phyloP scores from a whole-genome alignment of 2,329 filamentous ascomycete genomes.

The Cryoendolithus antarcticus region DNA sequence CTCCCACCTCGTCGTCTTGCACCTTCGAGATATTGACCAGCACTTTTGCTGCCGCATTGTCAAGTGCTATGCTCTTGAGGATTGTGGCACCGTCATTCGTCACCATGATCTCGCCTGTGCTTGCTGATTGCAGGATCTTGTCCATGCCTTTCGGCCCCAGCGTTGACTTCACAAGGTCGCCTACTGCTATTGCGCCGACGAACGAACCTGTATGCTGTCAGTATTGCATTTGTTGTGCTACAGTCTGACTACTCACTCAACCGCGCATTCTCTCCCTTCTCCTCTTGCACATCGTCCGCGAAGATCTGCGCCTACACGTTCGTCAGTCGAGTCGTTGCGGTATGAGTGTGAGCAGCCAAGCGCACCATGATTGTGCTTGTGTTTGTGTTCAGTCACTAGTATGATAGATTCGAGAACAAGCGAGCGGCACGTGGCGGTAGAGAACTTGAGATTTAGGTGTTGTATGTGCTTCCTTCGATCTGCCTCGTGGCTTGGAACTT shows the following conservation, averaged over 20 bases:
- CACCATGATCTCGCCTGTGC: conserved; percentile 93
- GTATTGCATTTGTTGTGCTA: background rate
- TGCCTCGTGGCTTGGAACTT: too few species aligned
- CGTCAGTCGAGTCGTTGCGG: background rate
- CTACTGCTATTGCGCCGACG: conserved; percentile 93
- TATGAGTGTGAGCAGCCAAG: too few species aligned
- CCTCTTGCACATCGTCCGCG: conserved; percentile 88
- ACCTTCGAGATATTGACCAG: conserved; percentile 99
- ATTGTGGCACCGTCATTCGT: conserved; percentile 99
- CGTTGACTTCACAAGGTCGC: conserved; percentile 96
- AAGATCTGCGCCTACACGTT: conserved; percentile 52
- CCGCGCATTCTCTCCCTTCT: conserved; percentile 98
- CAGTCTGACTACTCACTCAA: conserved; percentile 42
- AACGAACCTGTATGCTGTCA: conserved; percentile 47
- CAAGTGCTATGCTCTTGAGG: conserved; percentile 92
- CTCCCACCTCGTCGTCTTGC: conserved; percentile 95
- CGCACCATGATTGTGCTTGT: too few species aligned
- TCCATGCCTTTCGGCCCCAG: conserved; percentile 96
- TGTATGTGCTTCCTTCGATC: too few species aligned
- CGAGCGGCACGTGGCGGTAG: too few species aligned
- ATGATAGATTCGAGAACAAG: too few species aligned
- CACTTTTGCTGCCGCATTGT: conserved; percentile 96
- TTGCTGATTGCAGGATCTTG: conserved; percentile 45
- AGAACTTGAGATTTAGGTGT: too few species aligned
- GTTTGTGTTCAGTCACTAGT: too few species aligned